Evolutionary conservation across 139 green algal species (phyloP).

Genomic region (Ostreobium quekettii): DNA sequence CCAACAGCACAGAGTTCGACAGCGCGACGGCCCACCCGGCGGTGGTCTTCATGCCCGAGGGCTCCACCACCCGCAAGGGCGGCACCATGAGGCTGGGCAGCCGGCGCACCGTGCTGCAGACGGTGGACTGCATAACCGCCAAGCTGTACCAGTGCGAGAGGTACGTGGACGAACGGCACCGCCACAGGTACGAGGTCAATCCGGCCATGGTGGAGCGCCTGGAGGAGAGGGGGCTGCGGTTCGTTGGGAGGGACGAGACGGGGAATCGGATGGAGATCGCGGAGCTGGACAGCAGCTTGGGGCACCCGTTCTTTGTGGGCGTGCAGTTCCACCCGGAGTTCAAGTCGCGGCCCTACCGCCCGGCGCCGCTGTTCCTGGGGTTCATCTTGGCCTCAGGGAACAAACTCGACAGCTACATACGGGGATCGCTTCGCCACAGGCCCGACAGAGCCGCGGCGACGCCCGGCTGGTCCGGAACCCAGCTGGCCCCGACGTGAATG

Average conservation of each 20-base stretch:
- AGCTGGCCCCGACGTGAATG: no score
- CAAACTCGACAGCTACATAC: slow-evolving; percentile 39
- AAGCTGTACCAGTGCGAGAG: slow-evolving; percentile 85
- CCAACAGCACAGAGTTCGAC: slow-evolving; percentile 88
- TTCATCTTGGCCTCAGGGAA: slow-evolving; percentile 65
- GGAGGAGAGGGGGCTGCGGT: slow-evolving; percentile 72
- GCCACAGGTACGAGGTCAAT: slow-evolving; percentile 97
- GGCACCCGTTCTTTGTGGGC: slow-evolving; percentile 86
- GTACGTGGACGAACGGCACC: slow-evolving; percentile 87
- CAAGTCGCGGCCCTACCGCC: slow-evolving; percentile 69
- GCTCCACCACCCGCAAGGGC: slow-evolving; percentile 73
- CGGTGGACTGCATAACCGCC: slow-evolving; percentile 75
- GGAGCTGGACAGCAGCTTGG: slow-evolving; percentile 59
- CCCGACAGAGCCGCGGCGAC: no score
- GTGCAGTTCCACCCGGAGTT: slow-evolving; percentile 89
- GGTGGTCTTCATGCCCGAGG: slow-evolving; percentile 98
- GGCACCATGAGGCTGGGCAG: slow-evolving; percentile 96
- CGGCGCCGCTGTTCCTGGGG: slow-evolving; percentile 80
- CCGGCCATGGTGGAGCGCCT: slow-evolving; percentile 78
- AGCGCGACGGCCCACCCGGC: slow-evolving; percentile 59
- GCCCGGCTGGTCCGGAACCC: no score
- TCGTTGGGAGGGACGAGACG: slow-evolving; percentile 91
- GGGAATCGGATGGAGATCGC: slow-evolving; percentile 94
- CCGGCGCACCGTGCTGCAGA: slow-evolving; percentile 81
- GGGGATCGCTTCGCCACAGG: no score